Conservation (phyloP, 2,329 filamentous ascomycete species). For the Gaeumannomyces tritici region DNA sequence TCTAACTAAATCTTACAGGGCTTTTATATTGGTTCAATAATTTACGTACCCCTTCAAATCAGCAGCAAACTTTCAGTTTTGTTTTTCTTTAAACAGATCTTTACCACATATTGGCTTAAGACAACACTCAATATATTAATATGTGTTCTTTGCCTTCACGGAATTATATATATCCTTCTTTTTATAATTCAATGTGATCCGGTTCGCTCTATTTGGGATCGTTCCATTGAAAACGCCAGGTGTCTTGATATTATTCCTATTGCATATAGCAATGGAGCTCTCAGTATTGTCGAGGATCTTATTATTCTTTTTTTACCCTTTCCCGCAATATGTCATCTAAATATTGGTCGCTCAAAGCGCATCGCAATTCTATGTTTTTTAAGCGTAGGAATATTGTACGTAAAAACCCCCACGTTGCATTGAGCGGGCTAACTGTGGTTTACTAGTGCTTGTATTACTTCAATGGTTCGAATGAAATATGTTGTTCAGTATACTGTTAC, state of each 20-base stretch:
- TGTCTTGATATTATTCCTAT: neutral
- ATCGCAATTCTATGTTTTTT: neutral
- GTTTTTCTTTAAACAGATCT: neutral
- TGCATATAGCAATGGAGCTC: neutral
- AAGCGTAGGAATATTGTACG: neutral
- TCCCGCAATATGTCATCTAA: neutral
- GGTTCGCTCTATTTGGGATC: neutral
- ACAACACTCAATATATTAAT: neutral
- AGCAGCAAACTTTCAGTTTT: neutral
- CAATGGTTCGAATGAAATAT: neutral
- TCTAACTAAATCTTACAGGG: neutral
- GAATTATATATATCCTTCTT: neutral
- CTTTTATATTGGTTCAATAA: neutral
- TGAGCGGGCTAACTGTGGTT: neutral
- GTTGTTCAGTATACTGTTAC: neutral
- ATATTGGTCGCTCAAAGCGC: neutral
- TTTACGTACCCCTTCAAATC: neutral
- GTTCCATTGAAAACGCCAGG: neutral
- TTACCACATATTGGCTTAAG: neutral
- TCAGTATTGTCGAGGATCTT: neutral
- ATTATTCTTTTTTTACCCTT: neutral
- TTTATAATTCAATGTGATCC: neutral
- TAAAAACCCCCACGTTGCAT: neutral
- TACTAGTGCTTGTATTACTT: neutral
- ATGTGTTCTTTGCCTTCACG: neutral